Percentiles rank a stretch among this genome's conserved stretches.
Evolutionary conservation across 2,329 filamentous ascomycete species (phyloP).

Genomic region (Neospermospora avenae): DNA sequence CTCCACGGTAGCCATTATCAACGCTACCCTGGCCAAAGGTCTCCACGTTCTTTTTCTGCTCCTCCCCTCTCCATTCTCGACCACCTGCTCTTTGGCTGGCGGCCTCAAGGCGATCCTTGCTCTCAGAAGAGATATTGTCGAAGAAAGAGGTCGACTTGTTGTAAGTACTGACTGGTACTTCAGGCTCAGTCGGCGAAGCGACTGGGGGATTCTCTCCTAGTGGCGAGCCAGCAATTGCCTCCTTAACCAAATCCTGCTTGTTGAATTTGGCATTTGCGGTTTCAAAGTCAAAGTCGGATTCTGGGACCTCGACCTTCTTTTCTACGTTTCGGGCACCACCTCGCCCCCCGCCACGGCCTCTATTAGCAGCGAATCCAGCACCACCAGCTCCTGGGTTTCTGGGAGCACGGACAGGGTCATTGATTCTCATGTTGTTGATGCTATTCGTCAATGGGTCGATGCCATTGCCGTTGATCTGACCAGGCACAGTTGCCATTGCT

Average conservation of each 20-base stretch:
- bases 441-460: conserved; percentile 72
- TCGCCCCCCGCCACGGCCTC: conserved; percentile 43
- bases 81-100: conserved; percentile 67
- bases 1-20: conserved; percentile 71
- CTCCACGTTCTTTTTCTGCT: conserved; percentile 94
- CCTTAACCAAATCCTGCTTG: conserved; percentile 79
- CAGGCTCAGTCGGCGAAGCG: conserved; percentile 40
- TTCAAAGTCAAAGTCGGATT: conserved; percentile 90
- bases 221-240: conserved; percentile 80
- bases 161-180: conserved; percentile 59
- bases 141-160: conserved; percentile 92
- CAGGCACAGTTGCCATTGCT: conserved; percentile 69
- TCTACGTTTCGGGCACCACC: conserved; percentile 39
- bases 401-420: conserved; percentile 50
- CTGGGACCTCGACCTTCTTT: conserved; percentile 81
- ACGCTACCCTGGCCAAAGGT: conserved; percentile 97
- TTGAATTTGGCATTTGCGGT: conserved; percentile 85
- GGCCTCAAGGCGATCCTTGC: conserved; percentile 80
- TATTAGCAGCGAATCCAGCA: conserved; percentile 37
- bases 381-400: conserved; percentile 43
- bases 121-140: conserved; percentile 95
- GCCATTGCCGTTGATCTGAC: conserved; percentile 39
- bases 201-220: conserved; percentile 48
- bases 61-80: conserved; percentile 85
- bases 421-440: conserved; percentile 73